A percentile compares a stretch with the other conserved stretches of the same genome.
Evolutionary conservation across 2,329 filamentous ascomycete species (phyloP).

Genomic region (Arthroderma sp.): DNA sequence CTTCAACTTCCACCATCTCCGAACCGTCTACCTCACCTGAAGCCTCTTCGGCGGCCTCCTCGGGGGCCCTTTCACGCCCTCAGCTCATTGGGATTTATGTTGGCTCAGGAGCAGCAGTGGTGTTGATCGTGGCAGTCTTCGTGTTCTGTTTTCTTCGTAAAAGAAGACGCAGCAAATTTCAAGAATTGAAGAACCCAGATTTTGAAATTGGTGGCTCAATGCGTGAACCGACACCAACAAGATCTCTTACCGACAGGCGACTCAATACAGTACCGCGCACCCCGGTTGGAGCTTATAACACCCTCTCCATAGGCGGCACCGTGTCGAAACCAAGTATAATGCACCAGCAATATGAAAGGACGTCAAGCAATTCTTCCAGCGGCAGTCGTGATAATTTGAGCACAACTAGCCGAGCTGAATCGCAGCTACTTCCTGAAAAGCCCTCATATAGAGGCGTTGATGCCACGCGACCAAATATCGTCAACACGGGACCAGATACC

Average conservation of each 20-base stretch:
- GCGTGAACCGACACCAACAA: slow-evolving; percentile 19
- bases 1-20: slow-evolving; percentile 2
- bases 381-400: neutral
- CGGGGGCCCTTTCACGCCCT: neutral
- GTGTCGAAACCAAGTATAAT: no score
- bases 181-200: slow-evolving; percentile 14
- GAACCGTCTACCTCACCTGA: neutral
- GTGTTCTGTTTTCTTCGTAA: slow-evolving; percentile 16
- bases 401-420: neutral
- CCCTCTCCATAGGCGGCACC: no score
- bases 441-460: neutral
- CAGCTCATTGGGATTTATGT: slow-evolving; percentile 45
- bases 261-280: slow-evolving; percentile 4
- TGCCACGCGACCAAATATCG: no score
- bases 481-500: no score
- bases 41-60: neutral
- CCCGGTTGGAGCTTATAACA: slow-evolving; percentile 9
- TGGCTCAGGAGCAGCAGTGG: slow-evolving; percentile 33
- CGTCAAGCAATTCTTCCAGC: no score
- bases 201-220: slow-evolving; percentile 29
- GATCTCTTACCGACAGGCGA: slow-evolving; percentile 10
- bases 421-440: neutral
- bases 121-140: slow-evolving; percentile 21
- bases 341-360: no score
- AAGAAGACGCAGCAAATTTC: slow-evolving; percentile 15